Conservation (phyloP, 2,329 filamentous ascomycete genomes). For the Amesomyces nigricolor region DNA sequence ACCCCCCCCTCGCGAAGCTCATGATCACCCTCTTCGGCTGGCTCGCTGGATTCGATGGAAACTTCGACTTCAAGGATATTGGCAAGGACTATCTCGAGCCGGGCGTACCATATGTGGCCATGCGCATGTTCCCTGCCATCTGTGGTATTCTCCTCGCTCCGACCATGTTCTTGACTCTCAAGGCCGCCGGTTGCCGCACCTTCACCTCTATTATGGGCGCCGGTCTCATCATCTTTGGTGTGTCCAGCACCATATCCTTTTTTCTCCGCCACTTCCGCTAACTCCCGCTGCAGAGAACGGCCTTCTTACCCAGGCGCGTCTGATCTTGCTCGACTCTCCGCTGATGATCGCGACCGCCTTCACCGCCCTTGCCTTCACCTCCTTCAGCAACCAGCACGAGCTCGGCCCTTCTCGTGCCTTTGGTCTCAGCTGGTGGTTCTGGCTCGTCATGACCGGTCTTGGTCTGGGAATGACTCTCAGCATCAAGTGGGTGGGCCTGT, state of each 20-base stretch:
- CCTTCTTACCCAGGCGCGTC: slow-evolving; percentile 85
- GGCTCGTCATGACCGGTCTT: slow-evolving; percentile 80
- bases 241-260: slow-evolving; percentile 31
- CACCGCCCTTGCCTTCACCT: slow-evolving; percentile 82
- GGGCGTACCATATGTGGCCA: slow-evolving; percentile 91
- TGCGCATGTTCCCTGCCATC: slow-evolving; percentile 88
- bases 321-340: slow-evolving; percentile 94
- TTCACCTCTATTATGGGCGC: slow-evolving; percentile 79
- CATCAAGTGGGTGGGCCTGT: slow-evolving; percentile 98
- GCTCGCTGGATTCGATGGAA: slow-evolving; percentile 88
- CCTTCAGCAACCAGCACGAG: slow-evolving; percentile 96
- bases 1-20: slow-evolving; percentile 93
- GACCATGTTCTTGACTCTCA: slow-evolving; percentile 90
- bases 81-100: slow-evolving; percentile 97
- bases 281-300: slow-evolving; percentile 68
- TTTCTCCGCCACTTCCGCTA: slow-evolving; percentile 21
- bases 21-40: slow-evolving; percentile 93
- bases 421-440: slow-evolving; percentile 93
- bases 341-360: slow-evolving; percentile 89
- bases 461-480: slow-evolving; percentile 85
- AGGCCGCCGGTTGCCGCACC: slow-evolving; percentile 82
- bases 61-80: slow-evolving; percentile 99
- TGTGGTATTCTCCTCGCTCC: slow-evolving; percentile 85
- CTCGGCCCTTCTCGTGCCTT: slow-evolving; percentile 86
- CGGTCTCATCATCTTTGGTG: slow-evolving; percentile 84